Evolutionary conservation across 2,329 filamentous ascomycete genomes (phyloP).

Genomic region (Trichoderma polysporum): DNA sequence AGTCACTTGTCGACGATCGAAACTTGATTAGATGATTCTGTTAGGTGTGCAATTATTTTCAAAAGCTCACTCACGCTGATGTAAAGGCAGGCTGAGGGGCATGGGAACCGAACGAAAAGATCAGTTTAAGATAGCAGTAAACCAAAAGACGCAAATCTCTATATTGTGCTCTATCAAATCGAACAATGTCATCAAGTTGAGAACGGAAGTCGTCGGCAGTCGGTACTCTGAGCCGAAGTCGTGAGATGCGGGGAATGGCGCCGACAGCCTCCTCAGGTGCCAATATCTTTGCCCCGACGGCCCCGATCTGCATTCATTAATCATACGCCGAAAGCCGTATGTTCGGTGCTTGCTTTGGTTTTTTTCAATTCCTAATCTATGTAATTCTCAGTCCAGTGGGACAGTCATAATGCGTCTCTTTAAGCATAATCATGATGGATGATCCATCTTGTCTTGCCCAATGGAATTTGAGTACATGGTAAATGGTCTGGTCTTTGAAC

Average conservation of each 20-base stretch:
- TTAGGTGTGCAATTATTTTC: neutral
- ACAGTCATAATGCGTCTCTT: neutral
- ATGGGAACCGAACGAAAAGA: no score
- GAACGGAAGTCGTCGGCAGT: constrained; percentile 1
- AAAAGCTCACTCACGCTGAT: neutral
- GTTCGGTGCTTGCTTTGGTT: neutral
- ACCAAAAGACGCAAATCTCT: neutral
- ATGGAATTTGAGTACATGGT: neutral
- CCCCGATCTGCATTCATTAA: neutral
- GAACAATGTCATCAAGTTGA: neutral
- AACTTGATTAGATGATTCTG: neutral
- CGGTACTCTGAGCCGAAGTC: neutral
- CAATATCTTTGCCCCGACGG: neutral
- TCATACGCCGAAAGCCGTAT: neutral
- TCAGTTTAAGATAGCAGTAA: neutral
- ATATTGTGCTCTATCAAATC: neutral
- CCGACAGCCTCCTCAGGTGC: neutral
- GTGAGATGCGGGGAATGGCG: neutral
- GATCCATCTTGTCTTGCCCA: neutral
- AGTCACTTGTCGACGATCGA: neutral
- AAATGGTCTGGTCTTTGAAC: neutral
- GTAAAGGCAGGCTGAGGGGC: neutral
- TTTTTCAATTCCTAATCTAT: neutral
- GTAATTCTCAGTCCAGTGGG: neutral
- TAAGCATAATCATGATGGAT: neutral